Conservation (phyloP, 2,329 filamentous ascomycete genomes). For the Cryphonectria radicalis region DNA sequence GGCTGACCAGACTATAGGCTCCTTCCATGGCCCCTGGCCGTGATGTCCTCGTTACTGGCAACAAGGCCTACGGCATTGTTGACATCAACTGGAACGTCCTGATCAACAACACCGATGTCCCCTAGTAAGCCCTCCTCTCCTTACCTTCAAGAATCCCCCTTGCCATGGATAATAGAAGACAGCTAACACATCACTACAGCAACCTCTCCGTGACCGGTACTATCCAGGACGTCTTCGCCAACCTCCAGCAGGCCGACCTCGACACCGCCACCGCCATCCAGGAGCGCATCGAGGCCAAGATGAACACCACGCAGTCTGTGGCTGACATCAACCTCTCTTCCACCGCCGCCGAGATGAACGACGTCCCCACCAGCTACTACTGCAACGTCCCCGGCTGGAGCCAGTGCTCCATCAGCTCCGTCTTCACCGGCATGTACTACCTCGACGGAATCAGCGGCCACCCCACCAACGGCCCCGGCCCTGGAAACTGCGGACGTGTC, state of each 20-base stretch:
- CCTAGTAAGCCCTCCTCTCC: not conserved
- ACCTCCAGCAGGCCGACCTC: not conserved
- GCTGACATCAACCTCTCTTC: not conserved
- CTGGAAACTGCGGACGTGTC: slow-evolving; percentile 7
- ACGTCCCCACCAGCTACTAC: not conserved
- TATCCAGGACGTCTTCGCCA: not conserved
- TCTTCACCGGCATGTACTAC: not conserved
- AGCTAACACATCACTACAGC: not conserved
- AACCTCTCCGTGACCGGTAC: slow-evolving; percentile 6
- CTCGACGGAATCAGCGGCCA: not conserved
- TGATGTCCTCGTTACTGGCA: not conserved
- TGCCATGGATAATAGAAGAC: not conserved
- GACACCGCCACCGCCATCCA: not conserved
- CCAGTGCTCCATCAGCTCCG: not conserved
- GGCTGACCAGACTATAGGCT: not conserved
- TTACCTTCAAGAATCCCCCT: not conserved
- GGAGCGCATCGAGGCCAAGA: slow-evolving; percentile 21
- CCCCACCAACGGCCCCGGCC: slow-evolving; percentile 7
- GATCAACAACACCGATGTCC: not conserved
- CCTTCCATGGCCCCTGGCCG: not conserved
- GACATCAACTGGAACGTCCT: slow-evolving; percentile 1
- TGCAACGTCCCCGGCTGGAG: not conserved
- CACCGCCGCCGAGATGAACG: not conserved
- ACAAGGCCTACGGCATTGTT: slow-evolving; percentile 10
- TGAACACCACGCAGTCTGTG: not conserved